Base-by-base conservation (phyloP, 257 asterid species). In the Mitragyna speciosa region DNA sequence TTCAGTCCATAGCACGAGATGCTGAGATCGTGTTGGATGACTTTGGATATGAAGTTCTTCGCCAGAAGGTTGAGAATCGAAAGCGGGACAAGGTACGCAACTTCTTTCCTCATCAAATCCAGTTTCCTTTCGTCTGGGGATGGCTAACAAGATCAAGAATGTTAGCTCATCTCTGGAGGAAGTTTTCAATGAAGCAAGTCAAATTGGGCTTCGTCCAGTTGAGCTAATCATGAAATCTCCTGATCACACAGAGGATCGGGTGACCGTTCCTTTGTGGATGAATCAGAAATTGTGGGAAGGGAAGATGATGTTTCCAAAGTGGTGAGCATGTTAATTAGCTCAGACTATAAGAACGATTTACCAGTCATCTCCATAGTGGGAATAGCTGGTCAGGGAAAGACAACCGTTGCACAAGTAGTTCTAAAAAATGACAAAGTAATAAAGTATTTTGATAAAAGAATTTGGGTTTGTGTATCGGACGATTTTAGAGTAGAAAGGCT, bases 321-420 rank as follows among this genome's bases (percentile, higher is more conserved):
- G 49, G 49, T 45, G 11, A 45, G 49, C 49, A 5, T 45, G 49
- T 45, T 36, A 36, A 36, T 36, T 36, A 36, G 41, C 41, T 63
- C 68, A 61, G 26, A 61, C 12, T 11, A 24, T 63, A 63, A 24
- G 24, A 64, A 26, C 11, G 68, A 24, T 22, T 63, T 63, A 63
- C 28, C 76, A 5, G 72, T 85, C 12, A 9, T 82, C 68, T 80
- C 86, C 0, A 59, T 85, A 12, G 73, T 78, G 17, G 87, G 85
- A 26, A 78, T 84, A 81, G 83, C 83, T 28, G 82, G 80, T 22
- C 54, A 82, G 3, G 88, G 86, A 5, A 79, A 82, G 70, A 82
- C 88, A 2, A 82, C 88, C 2, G 5, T 82, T 28, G 84, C 82
- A 59, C 76, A 81, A 2, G 39, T 52, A 24, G 49, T 82, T 1